phyloP scores from a whole-genome alignment of 2,329 filamentous ascomycete species.

The Sphaerulina musiva region DNA sequence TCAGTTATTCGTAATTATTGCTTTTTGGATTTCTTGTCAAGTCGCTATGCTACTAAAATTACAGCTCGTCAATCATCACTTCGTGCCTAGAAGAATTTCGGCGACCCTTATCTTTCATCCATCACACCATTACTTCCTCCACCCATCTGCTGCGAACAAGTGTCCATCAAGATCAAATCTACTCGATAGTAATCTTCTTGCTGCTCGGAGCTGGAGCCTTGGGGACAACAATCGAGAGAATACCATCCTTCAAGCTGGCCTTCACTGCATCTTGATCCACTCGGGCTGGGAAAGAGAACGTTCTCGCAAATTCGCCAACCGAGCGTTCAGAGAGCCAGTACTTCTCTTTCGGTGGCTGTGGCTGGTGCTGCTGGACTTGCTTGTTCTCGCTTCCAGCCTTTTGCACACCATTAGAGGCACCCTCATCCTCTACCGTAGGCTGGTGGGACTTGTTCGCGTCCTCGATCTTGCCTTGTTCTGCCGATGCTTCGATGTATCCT shows the following conservation, averaged over 20 bases:
- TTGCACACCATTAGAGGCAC: conserved; percentile 16
- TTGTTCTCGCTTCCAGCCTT: conserved; percentile 33
- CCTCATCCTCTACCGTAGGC: conserved; percentile 62
- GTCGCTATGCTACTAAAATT: conserved; percentile 9
- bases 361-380: conserved; percentile 13
- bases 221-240: conserved; percentile 52
- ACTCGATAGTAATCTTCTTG: conserved; percentile 54
- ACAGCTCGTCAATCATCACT: conserved; percentile 10
- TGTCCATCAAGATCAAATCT: conserved; percentile 21
- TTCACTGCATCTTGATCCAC: conserved; percentile 57
- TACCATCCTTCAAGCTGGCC: conserved; percentile 55
- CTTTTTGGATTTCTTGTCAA: not conserved
- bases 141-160: not conserved
- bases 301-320: conserved; percentile 54
- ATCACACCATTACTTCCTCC: not conserved
- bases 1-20: too few relatives aligned
- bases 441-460: conserved; percentile 40
- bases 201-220: conserved; percentile 46
- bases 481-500: conserved; percentile 36
- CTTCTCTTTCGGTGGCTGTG: conserved; percentile 35
- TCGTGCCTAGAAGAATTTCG: not conserved
- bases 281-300: conserved; percentile 52
- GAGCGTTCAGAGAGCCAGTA: conserved; percentile 64
- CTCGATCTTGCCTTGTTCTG: conserved; percentile 28
- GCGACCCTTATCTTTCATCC: not conserved